Percentiles rank a stretch among this genome's conserved stretches.
Evolutionary conservation across 2,329 filamentous ascomycete species (phyloP).

Genomic region (Chrysoporthe puriensis): DNA sequence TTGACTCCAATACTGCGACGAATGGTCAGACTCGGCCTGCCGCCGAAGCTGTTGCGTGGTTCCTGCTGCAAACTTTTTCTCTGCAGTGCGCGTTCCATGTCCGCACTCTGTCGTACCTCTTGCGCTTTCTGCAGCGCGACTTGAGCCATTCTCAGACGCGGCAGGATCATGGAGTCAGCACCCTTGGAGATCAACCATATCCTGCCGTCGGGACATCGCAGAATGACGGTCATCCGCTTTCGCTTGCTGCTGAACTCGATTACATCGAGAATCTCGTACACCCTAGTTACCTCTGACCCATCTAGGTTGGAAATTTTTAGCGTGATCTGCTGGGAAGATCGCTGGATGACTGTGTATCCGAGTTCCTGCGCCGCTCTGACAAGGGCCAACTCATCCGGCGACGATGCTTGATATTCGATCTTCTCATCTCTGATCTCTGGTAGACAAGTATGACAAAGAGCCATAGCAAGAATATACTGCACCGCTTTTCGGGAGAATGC

Average conservation of each 20-base stretch:
- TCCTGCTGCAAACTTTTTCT: constrained; percentile 60
- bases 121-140: constrained; percentile 77
- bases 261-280: constrained; percentile 80
- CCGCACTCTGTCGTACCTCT: constrained; percentile 65
- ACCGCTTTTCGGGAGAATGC: constrained; percentile 77
- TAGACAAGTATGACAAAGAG: constrained; percentile 88
- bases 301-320: constrained; percentile 46
- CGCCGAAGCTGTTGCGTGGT: constrained; percentile 58
- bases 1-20: constrained; percentile 47
- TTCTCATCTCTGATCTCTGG: constrained; percentile 76
- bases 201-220: constrained; percentile 81
- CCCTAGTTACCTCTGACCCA: constrained; percentile 46
- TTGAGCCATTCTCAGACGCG: constrained; percentile 71
- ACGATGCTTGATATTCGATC: constrained; percentile 75
- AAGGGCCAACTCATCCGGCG: constrained; percentile 86
- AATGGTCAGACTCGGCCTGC: constrained; percentile 55
- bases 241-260: constrained; percentile 90
- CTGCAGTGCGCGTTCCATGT: constrained; percentile 59
- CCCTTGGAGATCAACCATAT: constrained; percentile 89
- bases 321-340: constrained; percentile 71
- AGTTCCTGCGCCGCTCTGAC: constrained; percentile 85
- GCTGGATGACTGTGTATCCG: constrained; percentile 76
- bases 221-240: constrained; percentile 88
- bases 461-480: constrained; percentile 82
- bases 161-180: constrained; percentile 81